Base-by-base conservation (phyloP, 306 rosid genomes). In the Lagenaria siceraria region DNA sequence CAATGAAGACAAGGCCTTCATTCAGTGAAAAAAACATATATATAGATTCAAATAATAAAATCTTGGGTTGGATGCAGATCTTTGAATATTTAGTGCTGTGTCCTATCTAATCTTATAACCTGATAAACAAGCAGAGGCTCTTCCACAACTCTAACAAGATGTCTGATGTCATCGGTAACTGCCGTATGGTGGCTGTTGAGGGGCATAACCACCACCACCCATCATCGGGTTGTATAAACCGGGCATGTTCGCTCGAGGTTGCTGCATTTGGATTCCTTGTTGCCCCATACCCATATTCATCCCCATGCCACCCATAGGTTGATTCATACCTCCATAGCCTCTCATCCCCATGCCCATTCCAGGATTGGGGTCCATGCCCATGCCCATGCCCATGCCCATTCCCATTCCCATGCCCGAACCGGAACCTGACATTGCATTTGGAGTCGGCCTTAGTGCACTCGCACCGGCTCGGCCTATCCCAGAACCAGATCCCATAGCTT, bases 401-500 rank as follows among this genome's bases (percentile, higher is more conserved):
- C 48, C 48, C 46, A 42, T 42, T 8, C 86, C 87, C 75, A 77
- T 54, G 0, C 93, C 88, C 85, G 85, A 82, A 49, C 89, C 90
- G 2, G 33, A 78, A 78, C 93, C 94, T 87, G 86, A 80, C 97
- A 88, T 85, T 5, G 81, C 60, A 64, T 84, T 92, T 77, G 80
- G 55, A 21, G 86, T 74, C 65, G 91, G 64, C 85, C 98, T 88
- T 43, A 96, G 84, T 27, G 81, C 86, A 82, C 92, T 52, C 0
- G 92, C 99, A 81, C 90, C 96, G 2, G 88, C 90, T 48, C 96
- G 96, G 52, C 99, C 99, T 33, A 90, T 76, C 72, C 99, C 99
- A 33, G 99, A 90, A 77, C 98, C 98, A 13, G 99, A 88, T 80
- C 99, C 99, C 99, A 96, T 96, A 60, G 99, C 99, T 84, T 89